Base-by-base conservation (phyloP, 768 basidiomycete species). In the Hydnum rufescens region DNA sequence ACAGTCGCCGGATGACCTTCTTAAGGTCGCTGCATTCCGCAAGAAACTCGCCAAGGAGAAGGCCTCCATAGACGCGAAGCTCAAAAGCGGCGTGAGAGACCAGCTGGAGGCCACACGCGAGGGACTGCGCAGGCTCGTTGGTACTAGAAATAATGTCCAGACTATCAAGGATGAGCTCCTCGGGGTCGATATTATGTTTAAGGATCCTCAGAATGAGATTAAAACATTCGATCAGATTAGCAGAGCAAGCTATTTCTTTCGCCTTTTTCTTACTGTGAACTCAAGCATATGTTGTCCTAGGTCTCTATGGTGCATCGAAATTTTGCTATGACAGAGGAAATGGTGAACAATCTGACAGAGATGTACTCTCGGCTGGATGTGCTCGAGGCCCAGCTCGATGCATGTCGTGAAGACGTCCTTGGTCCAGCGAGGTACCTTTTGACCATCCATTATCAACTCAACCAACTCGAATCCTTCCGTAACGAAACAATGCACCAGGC, bases 1-100 rank as follows among this genome's bases (percentile, higher is more conserved):
- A 5, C 88, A 92, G 60, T 84, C 85, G 22, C 90, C 90, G 1
- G 89, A 93, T 60, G 92, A 95, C 66, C 81, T 97, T 52, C 69
- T 77, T 58, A 95, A 95, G 65, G 76, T 96, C 31, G 73, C 76
- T 1, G 76, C 87, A 0, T 88, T 87, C 62, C 76, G 88, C 57
- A 93, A 92, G 70, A 92, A 92, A 61, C 74, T 96, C 42, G 82
- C 90, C 65, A 96, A 96, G 65, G 93, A 97, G 66, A 93, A 95
- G 66, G 79, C 88, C 0, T 86, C 88, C 5, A 84, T 97, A 55
- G 87, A 95, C 61, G 79, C 82, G 3, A 75, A 89, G 60, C 76
- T 97, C 46, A 83, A 89, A 62, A 81, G 74, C 53, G 87, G 89
- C 5, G 89, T 93, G 58, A 88, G 84, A 64, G 86, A 92, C 55